Percentiles rank a stretch among this genome's conserved stretches.
phyloP scores from a whole-genome alignment of 1,284 basidiomycete genomes.

The Trametes versicolor region DNA sequence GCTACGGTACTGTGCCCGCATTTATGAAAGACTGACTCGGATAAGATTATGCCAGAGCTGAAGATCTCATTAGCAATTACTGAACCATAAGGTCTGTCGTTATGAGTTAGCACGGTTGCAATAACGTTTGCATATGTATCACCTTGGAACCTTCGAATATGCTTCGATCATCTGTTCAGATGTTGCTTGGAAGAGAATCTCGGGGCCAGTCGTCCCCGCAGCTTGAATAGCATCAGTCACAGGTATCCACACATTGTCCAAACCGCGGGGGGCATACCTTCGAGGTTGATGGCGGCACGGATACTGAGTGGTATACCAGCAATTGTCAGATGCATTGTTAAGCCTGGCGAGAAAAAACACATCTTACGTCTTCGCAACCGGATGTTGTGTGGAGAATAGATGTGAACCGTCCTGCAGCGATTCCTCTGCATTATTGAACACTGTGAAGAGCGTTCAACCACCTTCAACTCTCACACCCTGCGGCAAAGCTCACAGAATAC shows the following conservation, averaged over 20 bases:
- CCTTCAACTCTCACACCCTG: neutral
- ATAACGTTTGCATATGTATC: conserved; percentile 5
- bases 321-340: neutral
- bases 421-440: conserved; percentile 97
- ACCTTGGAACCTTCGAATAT: conserved; percentile 87
- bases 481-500: conserved; percentile 76
- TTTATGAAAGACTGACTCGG: conserved; percentile 68
- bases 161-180: conserved; percentile 94
- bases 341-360: conserved; percentile 19
- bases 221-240: conserved; percentile 53
- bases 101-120: neutral
- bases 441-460: conserved; percentile 49
- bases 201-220: conserved; percentile 89
- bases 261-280: conserved; percentile 59
- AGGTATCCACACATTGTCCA: neutral
- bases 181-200: conserved; percentile 96
- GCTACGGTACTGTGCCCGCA: conserved; percentile 4
- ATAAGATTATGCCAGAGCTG: conserved; percentile 90
- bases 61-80: conserved; percentile 96
- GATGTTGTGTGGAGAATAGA: conserved; percentile 89
- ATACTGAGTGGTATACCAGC: conserved; percentile 59
- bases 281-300: conserved; percentile 91
- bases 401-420: conserved; percentile 96
- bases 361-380: conserved; percentile 73
- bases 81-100: conserved; percentile 83